A percentile compares a stretch with the other conserved stretches of the same genome.
phyloP scores from a whole-genome alignment of 2,329 filamentous ascomycete genomes.

The Bimuria novae-zelandiae region DNA sequence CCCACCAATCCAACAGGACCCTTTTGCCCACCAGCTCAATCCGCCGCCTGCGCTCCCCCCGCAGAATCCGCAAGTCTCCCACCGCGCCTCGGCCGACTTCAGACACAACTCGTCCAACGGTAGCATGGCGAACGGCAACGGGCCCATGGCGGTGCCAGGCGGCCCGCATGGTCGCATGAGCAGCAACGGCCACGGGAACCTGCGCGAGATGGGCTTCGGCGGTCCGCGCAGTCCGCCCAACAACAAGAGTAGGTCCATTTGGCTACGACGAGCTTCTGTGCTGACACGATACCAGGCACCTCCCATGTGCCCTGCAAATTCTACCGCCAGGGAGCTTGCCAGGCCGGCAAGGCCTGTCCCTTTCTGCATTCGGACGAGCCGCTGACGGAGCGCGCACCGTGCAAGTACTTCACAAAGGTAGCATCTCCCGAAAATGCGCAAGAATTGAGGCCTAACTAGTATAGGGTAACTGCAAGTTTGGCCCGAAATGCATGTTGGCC shows the following conservation, averaged over 20 bases:
- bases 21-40: constrained; percentile 35
- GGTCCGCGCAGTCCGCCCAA: constrained; percentile 54
- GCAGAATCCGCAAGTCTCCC: constrained; percentile 26
- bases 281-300: constrained; percentile 67
- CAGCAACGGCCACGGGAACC: constrained; percentile 36
- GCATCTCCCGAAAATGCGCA: not conserved
- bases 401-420: constrained; percentile 99
- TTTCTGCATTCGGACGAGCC: constrained; percentile 92
- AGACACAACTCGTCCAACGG: constrained; percentile 34
- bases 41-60: constrained; percentile 24
- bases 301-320: constrained; percentile 99
- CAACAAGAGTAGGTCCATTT: constrained; percentile 51
- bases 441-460: not conserved
- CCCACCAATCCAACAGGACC: constrained; percentile 32
- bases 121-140: constrained; percentile 43
- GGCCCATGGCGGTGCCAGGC: constrained; percentile 43
- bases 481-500: constrained; percentile 94
- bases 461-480: constrained; percentile 98
- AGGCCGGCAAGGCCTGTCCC: constrained; percentile 93
- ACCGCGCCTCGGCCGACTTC: constrained; percentile 38
- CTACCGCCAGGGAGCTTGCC: constrained; percentile 93
- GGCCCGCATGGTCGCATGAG: constrained; percentile 37
- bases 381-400: constrained; percentile 81
- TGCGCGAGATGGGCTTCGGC: constrained; percentile 46
- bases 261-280: not conserved